Conservation (phyloP, 768 basidiomycete genomes). For the Trametes cingulata region DNA sequence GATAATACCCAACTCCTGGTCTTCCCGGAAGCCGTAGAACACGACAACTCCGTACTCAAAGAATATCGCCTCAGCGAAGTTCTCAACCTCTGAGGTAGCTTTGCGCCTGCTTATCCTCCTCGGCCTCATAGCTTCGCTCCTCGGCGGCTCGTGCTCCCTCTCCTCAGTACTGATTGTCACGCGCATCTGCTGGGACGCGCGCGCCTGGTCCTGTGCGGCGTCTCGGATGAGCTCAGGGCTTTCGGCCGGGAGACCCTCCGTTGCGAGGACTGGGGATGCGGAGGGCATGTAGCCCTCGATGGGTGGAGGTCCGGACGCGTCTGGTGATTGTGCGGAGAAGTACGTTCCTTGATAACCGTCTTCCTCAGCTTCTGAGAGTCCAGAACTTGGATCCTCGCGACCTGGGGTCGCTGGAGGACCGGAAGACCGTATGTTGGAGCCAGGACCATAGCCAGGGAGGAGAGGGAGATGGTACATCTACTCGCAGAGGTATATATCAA, state of each 20-base stretch:
- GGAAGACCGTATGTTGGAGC: constrained; percentile 84
- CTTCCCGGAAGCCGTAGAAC: constrained; percentile 84
- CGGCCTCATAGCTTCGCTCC: constrained; percentile 7
- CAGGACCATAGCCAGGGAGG: constrained; percentile 86
- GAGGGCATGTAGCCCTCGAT: constrained; percentile 26
- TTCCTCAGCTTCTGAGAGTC: constrained; percentile 86
- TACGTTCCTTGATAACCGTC: constrained; percentile 87
- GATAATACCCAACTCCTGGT: constrained; percentile 77
- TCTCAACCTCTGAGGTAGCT: constrained; percentile 39
- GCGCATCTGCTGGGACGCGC: neutral
- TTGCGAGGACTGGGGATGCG: constrained; percentile 17
- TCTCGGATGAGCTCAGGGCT: neutral
- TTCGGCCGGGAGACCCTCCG: neutral
- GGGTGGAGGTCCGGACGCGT: constrained; percentile 17
- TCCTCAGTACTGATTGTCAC: neutral
- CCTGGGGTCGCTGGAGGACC: constrained; percentile 53
- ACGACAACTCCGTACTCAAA: constrained; percentile 90
- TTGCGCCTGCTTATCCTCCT: constrained; percentile 17
- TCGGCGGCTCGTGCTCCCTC: constrained; percentile 3
- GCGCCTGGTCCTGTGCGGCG: neutral
- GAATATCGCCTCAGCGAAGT: constrained; percentile 74
- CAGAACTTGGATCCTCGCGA: constrained; percentile 61
- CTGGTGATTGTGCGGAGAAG: constrained; percentile 46
- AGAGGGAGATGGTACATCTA: constrained; percentile 92
- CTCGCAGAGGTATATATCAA: neutral